These are phyloP conservation scores for Heliamphora exappendiculata DNA, from an alignment of 148 eudicot species.

Conservation along the genomic window DNA sequence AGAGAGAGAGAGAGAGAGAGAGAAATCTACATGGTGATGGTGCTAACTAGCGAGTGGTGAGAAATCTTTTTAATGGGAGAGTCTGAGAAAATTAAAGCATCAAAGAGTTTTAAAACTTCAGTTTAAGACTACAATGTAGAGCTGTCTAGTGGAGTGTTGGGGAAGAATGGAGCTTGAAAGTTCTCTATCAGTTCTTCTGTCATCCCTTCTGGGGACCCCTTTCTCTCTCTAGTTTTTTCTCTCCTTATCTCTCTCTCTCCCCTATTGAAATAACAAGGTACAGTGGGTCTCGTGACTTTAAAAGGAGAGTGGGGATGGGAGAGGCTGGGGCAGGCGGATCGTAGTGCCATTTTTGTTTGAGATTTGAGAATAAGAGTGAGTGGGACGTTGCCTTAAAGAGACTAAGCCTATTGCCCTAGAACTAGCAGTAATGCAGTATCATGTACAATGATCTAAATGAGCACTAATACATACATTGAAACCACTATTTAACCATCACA, in stretches of 20 bases:
- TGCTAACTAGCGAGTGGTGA: conserved; percentile 10
- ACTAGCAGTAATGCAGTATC: too few relatives aligned
- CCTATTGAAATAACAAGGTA: conserved; percentile 25
- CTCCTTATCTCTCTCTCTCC: conserved; percentile 29
- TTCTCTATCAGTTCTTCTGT: conserved; percentile 55
- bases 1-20: not conserved
- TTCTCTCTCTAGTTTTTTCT: conserved; percentile 18
- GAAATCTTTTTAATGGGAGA: conserved; percentile 7
- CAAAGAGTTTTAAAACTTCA: conserved; percentile 31
- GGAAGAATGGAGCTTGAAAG: conserved; percentile 41
- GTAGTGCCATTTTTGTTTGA: conserved; percentile 39
- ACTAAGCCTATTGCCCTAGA: too few relatives aligned
- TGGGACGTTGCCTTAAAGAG: conserved; percentile 47
- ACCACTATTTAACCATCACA: too few relatives aligned
- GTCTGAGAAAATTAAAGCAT: conserved; percentile 17
- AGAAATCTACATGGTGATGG: conserved; percentile 38
- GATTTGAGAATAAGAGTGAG: conserved; percentile 34
- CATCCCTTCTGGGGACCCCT: conserved; percentile 35
- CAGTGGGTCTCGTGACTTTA: conserved; percentile 61
- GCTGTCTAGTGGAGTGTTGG: conserved; percentile 36
- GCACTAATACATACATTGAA: too few relatives aligned
- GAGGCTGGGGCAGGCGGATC: conserved; percentile 16
- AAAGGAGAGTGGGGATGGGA: conserved; percentile 18
- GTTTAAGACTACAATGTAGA: conserved; percentile 35
- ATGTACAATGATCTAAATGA: too few relatives aligned